phyloP scores from a whole-genome alignment of 805 yeast species.

The Yarrowia keelungensis region DNA sequence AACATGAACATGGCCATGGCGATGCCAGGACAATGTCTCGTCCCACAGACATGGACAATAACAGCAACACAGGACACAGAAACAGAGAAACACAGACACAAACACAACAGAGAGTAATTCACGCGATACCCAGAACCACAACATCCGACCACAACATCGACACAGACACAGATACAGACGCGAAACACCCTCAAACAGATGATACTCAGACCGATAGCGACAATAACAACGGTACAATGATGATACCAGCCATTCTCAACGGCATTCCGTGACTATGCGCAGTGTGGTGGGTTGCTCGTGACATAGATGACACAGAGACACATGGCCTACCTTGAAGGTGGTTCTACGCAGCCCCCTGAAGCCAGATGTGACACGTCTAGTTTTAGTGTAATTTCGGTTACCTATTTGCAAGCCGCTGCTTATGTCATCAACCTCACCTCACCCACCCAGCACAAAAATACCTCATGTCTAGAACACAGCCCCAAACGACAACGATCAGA shows the following conservation, averaged over 20 bases:
- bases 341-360: too few relatives aligned
- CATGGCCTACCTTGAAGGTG: too few relatives aligned
- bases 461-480: neutral
- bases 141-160: neutral
- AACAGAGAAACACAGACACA: too few relatives aligned
- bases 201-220: neutral
- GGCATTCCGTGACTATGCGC: too few relatives aligned
- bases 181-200: neutral
- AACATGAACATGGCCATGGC: neutral
- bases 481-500: neutral
- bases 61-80: too few relatives aligned
- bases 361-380: neutral
- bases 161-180: neutral
- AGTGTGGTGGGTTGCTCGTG: too few relatives aligned
- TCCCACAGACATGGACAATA: neutral
- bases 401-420: neutral
- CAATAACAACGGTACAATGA: too few relatives aligned
- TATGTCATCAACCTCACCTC: neutral
- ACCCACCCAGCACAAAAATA: neutral
- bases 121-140: slow-evolving; percentile 6
- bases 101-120: slow-evolving; percentile 6
- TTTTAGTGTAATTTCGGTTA: neutral
- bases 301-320: too few relatives aligned
- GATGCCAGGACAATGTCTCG: neutral
- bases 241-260: neutral